Percentiles rank a stretch among this genome's conserved stretches.
phyloP scores from a whole-genome alignment of 129 eudicot species.

The Arctium minus region DNA sequence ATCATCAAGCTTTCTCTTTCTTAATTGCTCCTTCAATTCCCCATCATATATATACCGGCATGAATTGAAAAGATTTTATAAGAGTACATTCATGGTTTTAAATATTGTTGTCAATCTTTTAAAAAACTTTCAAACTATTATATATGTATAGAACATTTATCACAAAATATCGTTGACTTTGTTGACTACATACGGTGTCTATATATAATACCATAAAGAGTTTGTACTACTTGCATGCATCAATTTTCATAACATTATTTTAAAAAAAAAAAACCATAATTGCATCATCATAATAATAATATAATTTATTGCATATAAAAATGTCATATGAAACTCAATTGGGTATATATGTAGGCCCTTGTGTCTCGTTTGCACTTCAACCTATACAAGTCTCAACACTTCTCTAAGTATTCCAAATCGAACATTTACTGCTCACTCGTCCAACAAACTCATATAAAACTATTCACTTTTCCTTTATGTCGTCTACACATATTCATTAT shows the following conservation, averaged over 20 bases:
- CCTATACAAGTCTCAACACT: background rate
- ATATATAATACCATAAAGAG: background rate
- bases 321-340: too few species aligned
- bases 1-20: too few species aligned
- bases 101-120: too few species aligned
- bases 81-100: background rate
- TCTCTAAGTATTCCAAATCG: background rate
- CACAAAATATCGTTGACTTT: background rate
- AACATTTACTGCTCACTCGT: background rate
- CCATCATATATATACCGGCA: too few species aligned
- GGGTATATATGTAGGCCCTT: background rate
- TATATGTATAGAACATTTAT: background rate
- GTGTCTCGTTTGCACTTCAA: background rate
- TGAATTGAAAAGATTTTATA: too few species aligned
- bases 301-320: too few species aligned
- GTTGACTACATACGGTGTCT: background rate
- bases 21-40: too few species aligned
- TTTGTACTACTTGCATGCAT: too few species aligned
- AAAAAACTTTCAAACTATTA: background rate
- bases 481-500: background rate
- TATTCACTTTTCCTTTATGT: background rate
- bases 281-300: too few species aligned
- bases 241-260: background rate
- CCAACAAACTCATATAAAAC: background rate
- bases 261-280: too few species aligned